Evolutionary conservation across 1,139 yeast genomes (phyloP), one percentile per base, ranked within the genome.

Genomic region (Eremothecium coryli): DNA sequence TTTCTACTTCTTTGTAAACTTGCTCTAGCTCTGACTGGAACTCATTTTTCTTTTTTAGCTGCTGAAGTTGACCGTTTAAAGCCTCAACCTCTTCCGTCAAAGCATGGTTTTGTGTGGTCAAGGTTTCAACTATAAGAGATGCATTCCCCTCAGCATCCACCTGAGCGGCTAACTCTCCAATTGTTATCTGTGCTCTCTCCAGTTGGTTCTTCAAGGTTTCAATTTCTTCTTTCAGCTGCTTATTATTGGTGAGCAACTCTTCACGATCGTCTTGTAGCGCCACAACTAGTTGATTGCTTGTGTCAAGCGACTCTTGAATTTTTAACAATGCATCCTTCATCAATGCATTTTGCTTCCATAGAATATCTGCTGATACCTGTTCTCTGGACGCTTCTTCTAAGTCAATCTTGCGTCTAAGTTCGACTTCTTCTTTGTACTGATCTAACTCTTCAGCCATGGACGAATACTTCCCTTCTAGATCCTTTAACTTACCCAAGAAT

Each of bases 361-460:
- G 43, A 4, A 43, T 33, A 36, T 47, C 46, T 14, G 49, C 38
- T 34, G 50, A 56, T 33, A 36, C 38, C n/a, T 52, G 57, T 3
- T 49, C 38, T 8, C 44, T 44, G 4, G 40, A 43, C 4, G 36
- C 37, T 11, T 40, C 45, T 12, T 46, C 49, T 14, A 38, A 41
- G 13, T 44, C 45, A 4, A 40, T 68, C 67, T 37, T 57, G 55
- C 41, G 62, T 60, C 26, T 31, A n/a, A 71, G 39, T 11, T 64
- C 66, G 31, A 66, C 46, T 42, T 74, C 79, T 42, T 73, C 76
- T 33, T 62, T 60, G 2, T 71, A 51, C 4, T 64, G 44, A 13
- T 57, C 64, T 27, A 64, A 56, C 33, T 74, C 76, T 1, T 59
- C 46, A 22, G 54, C 51, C 30, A 73, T 49, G 6, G 57, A 60